Conservation (phyloP, 768 basidiomycete species). For the Suillus clintonianus region DNA sequence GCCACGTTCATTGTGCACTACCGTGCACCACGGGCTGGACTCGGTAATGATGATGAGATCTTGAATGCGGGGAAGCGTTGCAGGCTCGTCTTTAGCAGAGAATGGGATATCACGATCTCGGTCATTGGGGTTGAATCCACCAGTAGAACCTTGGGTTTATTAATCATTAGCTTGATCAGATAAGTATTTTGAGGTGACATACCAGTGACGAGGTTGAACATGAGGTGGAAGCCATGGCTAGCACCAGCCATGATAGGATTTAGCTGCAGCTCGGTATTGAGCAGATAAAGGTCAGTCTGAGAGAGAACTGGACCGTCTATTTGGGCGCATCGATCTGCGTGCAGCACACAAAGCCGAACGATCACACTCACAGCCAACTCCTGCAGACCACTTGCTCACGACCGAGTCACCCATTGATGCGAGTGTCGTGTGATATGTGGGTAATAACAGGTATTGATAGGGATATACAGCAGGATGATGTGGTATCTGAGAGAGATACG, state of each 20-base stretch:
- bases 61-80: slow-evolving; percentile 65
- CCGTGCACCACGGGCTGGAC: slow-evolving; percentile 78
- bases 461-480: not conserved
- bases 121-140: slow-evolving; percentile 60
- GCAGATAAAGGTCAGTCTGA: slow-evolving; percentile 80
- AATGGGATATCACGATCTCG: slow-evolving; percentile 61
- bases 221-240: slow-evolving; percentile 54
- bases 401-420: slow-evolving; percentile 29
- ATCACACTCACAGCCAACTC: slow-evolving; percentile 34
- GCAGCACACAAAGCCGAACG: not conserved
- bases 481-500: not conserved
- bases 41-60: slow-evolving; percentile 61
- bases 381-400: slow-evolving; percentile 37
- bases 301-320: slow-evolving; percentile 65
- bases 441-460: not conserved
- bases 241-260: slow-evolving; percentile 69
- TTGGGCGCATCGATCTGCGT: slow-evolving; percentile 42
- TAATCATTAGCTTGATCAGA: not conserved
- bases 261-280: slow-evolving; percentile 67
- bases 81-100: slow-evolving; percentile 59
- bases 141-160: slow-evolving; percentile 49
- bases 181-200: slow-evolving; percentile 8
- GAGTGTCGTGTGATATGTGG: slow-evolving; percentile 1
- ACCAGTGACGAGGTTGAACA: slow-evolving; percentile 76
- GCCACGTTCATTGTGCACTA: slow-evolving; percentile 67